Conservation (phyloP, 441 rosid genomes). For the Erysimum cheiri region DNA sequence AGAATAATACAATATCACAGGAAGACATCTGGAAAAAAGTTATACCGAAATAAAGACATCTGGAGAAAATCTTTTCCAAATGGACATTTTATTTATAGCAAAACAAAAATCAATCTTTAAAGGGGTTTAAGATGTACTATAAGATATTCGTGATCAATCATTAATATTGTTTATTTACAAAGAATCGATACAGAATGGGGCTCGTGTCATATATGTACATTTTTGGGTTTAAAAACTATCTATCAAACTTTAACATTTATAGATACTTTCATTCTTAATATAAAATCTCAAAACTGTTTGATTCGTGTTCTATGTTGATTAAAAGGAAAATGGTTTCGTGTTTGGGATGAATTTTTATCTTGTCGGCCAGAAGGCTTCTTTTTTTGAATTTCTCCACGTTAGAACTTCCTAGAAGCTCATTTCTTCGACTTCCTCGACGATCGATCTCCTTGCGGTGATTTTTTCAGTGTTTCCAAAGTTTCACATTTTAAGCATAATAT, state of each 20-base stretch:
- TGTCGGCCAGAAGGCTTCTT: neutral
- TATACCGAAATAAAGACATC: slow-evolving; percentile 13
- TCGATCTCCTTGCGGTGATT: neutral
- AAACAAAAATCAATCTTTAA: neutral
- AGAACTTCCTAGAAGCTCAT: neutral
- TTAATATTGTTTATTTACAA: slow-evolving; percentile 17
- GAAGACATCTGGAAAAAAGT: slow-evolving; percentile 24
- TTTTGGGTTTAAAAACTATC: slow-evolving; percentile 8
- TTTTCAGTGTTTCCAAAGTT: neutral
- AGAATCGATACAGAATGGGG: slow-evolving; percentile 22
- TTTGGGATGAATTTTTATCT: neutral
- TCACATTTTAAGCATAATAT: neutral
- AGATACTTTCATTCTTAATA: neutral
- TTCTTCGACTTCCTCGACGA: neutral
- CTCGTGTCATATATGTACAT: slow-evolving; percentile 26
- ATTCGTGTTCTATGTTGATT: no score
- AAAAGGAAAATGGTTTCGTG: neutral
- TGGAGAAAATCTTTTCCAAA: neutral
- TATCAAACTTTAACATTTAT: neutral
- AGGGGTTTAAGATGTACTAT: slow-evolving; percentile 11
- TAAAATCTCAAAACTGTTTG: neutral
- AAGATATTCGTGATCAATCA: slow-evolving; percentile 30
- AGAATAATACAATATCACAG: slow-evolving; percentile 18
- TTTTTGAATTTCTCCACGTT: neutral
- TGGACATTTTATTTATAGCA: slow-evolving; percentile 15